A percentile compares a stretch with the other conserved stretches of the same genome.
Evolutionary conservation across 352 stramenopile species (phyloP).

Genomic region (Globisporangium mamillatum): DNA sequence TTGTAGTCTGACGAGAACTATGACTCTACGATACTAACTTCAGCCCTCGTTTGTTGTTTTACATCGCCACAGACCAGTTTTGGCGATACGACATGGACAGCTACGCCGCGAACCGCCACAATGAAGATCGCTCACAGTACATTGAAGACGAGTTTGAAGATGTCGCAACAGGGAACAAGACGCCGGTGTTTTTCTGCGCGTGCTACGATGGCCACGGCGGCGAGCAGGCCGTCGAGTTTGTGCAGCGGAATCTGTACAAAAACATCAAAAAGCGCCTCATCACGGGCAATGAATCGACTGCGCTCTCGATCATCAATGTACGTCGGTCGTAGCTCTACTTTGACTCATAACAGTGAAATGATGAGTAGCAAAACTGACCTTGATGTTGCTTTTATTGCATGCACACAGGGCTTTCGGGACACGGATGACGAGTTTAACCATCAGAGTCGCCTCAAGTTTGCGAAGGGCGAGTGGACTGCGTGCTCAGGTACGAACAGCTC

Average conservation of each 20-base stretch:
- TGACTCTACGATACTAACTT: background rate
- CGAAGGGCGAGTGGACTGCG: slow-evolving; percentile 48
- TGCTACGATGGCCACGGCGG: slow-evolving; percentile 71
- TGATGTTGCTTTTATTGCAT: background rate
- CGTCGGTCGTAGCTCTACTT: background rate
- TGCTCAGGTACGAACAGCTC: slow-evolving; percentile 28
- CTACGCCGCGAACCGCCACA: slow-evolving; percentile 62
- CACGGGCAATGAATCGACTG: slow-evolving; percentile 26
- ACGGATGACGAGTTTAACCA: slow-evolving; percentile 64
- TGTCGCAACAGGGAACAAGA: slow-evolving; percentile 15
- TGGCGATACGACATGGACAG: slow-evolving; percentile 72
- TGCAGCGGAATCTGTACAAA: slow-evolving; percentile 57
- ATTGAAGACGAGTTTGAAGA: slow-evolving; percentile 35
- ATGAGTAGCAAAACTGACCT: background rate
- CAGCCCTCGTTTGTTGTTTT: background rate
- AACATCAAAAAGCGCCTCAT: slow-evolving; percentile 48
- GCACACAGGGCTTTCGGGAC: slow-evolving; percentile 40
- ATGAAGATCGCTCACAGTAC: slow-evolving; percentile 63
- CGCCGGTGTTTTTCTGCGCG: slow-evolving; percentile 59
- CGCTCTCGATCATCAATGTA: slow-evolving; percentile 45
- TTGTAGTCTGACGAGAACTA: background rate
- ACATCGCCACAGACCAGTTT: slow-evolving; percentile 29
- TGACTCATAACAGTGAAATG: background rate
- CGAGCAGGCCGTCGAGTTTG: slow-evolving; percentile 61
- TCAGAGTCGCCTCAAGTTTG: slow-evolving; percentile 49